phyloP scores from a whole-genome alignment of 2,329 filamentous ascomycete species.

The Thielaviopsis euricoi region DNA sequence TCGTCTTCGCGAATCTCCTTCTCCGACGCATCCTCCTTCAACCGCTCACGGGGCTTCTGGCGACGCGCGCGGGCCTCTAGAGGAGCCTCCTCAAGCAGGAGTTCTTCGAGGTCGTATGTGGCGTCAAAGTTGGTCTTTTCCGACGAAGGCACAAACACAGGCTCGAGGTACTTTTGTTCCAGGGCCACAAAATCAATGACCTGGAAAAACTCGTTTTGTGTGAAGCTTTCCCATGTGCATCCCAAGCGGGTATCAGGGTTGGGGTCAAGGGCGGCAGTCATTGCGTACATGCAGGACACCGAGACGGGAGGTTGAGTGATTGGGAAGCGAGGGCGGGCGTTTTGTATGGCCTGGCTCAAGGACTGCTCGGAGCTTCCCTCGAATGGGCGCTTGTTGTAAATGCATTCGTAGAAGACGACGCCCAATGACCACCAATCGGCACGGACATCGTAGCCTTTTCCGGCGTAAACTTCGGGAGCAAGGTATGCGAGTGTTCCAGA shows the following conservation, averaged over 20 bases:
- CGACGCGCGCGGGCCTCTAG: conserved; percentile 80
- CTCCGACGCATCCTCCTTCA: conserved; percentile 87
- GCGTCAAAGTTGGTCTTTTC: conserved; percentile 99
- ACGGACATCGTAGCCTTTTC: conserved; percentile 73
- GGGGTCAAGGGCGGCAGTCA: conserved; percentile 65
- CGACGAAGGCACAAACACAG: conserved; percentile 81
- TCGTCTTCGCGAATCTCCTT: conserved; percentile 93
- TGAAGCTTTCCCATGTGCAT: conserved; percentile 73
- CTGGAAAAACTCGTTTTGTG: conserved; percentile 76
- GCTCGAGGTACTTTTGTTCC: conserved; percentile 74
- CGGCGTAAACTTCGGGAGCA: conserved; percentile 85
- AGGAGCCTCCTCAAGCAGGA: conserved; percentile 85
- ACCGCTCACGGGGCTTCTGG: conserved; percentile 79
- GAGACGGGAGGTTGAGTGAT: conserved; percentile 83
- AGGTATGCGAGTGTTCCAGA: conserved; percentile 93
- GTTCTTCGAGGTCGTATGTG: conserved; percentile 89
- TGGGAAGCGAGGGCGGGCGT: conserved; percentile 72
- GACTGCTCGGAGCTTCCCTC: conserved; percentile 75
- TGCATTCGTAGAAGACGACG: conserved; percentile 98
- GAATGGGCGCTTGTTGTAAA: conserved; percentile 97
- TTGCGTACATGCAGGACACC: conserved; percentile 74
- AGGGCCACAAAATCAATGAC: conserved; percentile 69
- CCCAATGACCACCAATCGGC: conserved; percentile 98
- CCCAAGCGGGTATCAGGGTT: conserved; percentile 72
- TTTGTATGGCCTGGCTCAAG: conserved; percentile 64